Conservation (phyloP, 768 basidiomycete species). For the Coprinopsis strossmayeri region DNA sequence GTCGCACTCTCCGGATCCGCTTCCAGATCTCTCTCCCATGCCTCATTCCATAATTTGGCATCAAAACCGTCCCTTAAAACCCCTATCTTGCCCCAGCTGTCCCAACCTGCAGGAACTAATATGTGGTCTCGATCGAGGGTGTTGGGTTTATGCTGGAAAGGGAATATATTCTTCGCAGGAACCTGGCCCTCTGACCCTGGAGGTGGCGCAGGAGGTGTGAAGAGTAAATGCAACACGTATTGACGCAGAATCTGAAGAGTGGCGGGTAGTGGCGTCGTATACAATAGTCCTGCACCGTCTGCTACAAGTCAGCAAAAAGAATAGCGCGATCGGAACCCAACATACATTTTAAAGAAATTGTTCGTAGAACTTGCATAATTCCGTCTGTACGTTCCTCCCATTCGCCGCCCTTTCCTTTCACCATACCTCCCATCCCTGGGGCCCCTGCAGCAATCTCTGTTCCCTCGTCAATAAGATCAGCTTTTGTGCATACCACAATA, state of each 20-base stretch:
- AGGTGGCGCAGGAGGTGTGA: slow-evolving; percentile 69
- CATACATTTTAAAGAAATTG: slow-evolving; percentile 89
- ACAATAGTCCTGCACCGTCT: slow-evolving; percentile 93
- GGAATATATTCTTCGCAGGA: slow-evolving; percentile 73
- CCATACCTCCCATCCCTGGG: slow-evolving; percentile 84
- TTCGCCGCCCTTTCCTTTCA: slow-evolving; percentile 85
- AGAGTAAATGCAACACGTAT: slow-evolving; percentile 78
- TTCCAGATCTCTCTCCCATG: slow-evolving; percentile 69
- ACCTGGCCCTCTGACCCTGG: slow-evolving; percentile 62
- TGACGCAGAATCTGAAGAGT: slow-evolving; percentile 74
- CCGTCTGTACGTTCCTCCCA: slow-evolving; percentile 97
- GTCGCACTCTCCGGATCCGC: slow-evolving; percentile 32
- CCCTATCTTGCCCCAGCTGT: slow-evolving; percentile 93
- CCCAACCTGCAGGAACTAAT: slow-evolving; percentile 94
- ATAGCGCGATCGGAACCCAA: slow-evolving; percentile 8
- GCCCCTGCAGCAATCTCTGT: slow-evolving; percentile 67
- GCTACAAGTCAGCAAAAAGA: neutral
- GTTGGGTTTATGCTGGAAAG: slow-evolving; percentile 84
- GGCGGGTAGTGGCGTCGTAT: slow-evolving; percentile 75
- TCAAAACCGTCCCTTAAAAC: slow-evolving; percentile 92
- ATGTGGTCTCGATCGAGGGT: slow-evolving; percentile 89
- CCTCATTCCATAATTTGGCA: slow-evolving; percentile 69
- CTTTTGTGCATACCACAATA: slow-evolving; percentile 86
- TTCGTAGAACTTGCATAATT: slow-evolving; percentile 90
- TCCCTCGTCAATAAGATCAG: slow-evolving; percentile 85